Conservation (phyloP, 169 alveolate genomes). For the Plasmodium knowlesi region DNA sequence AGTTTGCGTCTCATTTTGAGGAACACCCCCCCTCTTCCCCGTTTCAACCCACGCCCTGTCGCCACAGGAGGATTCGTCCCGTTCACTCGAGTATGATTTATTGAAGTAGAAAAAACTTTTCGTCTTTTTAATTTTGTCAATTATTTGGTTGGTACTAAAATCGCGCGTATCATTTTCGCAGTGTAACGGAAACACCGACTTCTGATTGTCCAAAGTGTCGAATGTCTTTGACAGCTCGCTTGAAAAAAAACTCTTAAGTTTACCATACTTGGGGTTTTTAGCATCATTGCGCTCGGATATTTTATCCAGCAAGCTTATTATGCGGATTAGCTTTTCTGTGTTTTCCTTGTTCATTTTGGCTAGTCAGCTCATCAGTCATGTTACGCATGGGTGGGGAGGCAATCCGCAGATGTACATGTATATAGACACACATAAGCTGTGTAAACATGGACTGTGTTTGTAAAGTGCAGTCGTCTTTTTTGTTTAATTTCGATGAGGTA, state of each 20-base stretch:
- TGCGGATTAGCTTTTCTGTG: slow-evolving; percentile 41
- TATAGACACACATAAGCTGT: not conserved
- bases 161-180: slow-evolving; percentile 13
- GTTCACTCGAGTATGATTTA: slow-evolving; percentile 18
- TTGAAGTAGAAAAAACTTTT: slow-evolving; percentile 51
- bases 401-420: not conserved
- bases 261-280: not conserved
- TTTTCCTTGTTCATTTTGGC: slow-evolving; percentile 64
- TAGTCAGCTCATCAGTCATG: not conserved
- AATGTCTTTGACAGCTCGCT: slow-evolving; percentile 51
- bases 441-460: not conserved
- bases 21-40: not conserved
- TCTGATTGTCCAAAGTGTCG: slow-evolving; percentile 22
- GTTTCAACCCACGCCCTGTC: not conserved
- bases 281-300: slow-evolving; percentile 9
- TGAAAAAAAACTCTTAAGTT: slow-evolving; percentile 14
- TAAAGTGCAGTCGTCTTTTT: not conserved
- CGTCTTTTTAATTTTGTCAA: slow-evolving; percentile 49
- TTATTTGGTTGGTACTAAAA: slow-evolving; percentile 42
- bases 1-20: not conserved
- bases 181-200: slow-evolving; percentile 21
- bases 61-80: not conserved
- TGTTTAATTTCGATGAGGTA: not conserved
- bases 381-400: not conserved
- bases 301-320: slow-evolving; percentile 45